Conservation (phyloP, 176 grass and related monocot genomes). For the Eleusine coracana region DNA sequence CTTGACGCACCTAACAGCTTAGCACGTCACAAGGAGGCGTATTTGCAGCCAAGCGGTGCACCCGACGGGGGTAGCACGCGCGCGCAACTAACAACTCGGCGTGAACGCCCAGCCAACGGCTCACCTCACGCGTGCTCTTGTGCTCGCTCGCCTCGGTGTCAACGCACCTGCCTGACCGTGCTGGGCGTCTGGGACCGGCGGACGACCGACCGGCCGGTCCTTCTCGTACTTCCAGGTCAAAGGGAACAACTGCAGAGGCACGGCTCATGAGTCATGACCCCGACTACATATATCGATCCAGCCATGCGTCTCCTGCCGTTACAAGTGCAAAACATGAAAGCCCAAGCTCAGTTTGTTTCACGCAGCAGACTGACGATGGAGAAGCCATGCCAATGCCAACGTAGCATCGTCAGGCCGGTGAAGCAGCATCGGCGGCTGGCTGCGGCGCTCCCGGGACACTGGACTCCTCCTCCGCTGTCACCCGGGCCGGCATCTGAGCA, state of each 20-base stretch:
- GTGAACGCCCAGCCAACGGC: conserved; percentile 1
- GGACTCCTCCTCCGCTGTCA: not conserved
- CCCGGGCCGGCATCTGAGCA: not conserved
- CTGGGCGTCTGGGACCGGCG: not conserved
- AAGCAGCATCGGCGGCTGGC: not conserved
- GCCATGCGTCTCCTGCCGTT: not conserved
- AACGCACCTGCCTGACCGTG: not conserved
- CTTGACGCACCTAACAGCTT: not conserved
- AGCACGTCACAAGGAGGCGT: not conserved
- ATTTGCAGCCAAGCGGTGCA: not conserved
- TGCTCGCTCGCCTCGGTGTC: not conserved
- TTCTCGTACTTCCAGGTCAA: conserved; percentile 5
- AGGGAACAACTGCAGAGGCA: not conserved
- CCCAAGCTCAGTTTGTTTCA: not conserved
- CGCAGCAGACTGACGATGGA: not conserved
- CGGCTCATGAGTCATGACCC: too few relatives aligned
- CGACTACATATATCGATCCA: not conserved
- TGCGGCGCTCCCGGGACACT: not conserved
- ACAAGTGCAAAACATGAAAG: not conserved
- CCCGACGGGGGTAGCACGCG: not conserved
- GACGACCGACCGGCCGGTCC: conserved; percentile 28
- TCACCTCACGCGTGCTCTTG: not conserved
- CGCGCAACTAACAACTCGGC: not conserved
- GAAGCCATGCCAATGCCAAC: not conserved
- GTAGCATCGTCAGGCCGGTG: not conserved